phyloP scores from a whole-genome alignment of 306 rosid species.

The Herpetospermum pedunculosum region DNA sequence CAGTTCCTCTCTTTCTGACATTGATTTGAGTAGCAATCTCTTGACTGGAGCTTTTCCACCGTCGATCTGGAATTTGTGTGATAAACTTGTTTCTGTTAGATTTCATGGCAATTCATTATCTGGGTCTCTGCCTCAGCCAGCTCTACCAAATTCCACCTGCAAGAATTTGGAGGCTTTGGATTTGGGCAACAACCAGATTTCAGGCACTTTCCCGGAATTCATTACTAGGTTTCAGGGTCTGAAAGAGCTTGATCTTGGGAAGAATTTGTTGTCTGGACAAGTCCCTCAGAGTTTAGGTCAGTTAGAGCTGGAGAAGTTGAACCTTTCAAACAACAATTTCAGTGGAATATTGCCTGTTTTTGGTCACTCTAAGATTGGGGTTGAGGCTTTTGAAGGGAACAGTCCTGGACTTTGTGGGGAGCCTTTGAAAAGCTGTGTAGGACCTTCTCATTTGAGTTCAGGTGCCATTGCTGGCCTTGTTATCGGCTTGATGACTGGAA shows the following conservation, averaged over 20 bases:
- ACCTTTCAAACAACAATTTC: slow-evolving; percentile 80
- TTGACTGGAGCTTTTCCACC: slow-evolving; percentile 54
- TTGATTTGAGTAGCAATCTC: slow-evolving; percentile 63
- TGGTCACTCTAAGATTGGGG: slow-evolving; percentile 49
- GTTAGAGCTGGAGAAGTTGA: slow-evolving; percentile 61
- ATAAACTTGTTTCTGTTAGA: slow-evolving; percentile 53
- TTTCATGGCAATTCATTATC: slow-evolving; percentile 48
- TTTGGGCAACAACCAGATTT: slow-evolving; percentile 57
- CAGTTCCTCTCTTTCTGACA: slow-evolving; percentile 52
- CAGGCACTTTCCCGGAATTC: slow-evolving; percentile 76
- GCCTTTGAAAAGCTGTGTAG: slow-evolving; percentile 62
- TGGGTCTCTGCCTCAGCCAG: slow-evolving; percentile 64
- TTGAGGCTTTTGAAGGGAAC: slow-evolving; percentile 74
- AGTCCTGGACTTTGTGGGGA: slow-evolving; percentile 68
- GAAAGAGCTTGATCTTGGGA: slow-evolving; percentile 63
- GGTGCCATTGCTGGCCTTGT: slow-evolving; percentile 96
- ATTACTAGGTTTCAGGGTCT: slow-evolving; percentile 45
- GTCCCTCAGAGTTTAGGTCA: slow-evolving; percentile 41
- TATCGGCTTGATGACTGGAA: slow-evolving; percentile 78
- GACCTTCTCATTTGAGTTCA: slow-evolving; percentile 52
- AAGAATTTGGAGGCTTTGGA: slow-evolving; percentile 51
- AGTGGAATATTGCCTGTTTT: slow-evolving; percentile 74
- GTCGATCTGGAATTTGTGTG: slow-evolving; percentile 81
- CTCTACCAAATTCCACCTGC: slow-evolving; percentile 74
- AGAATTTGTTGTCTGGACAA: slow-evolving; percentile 47